Evolutionary conservation across 225 moss, liverwort and hornwort species (phyloP), one percentile per base, ranked within the genome.

Genomic region (Bryum argenteum): DNA sequence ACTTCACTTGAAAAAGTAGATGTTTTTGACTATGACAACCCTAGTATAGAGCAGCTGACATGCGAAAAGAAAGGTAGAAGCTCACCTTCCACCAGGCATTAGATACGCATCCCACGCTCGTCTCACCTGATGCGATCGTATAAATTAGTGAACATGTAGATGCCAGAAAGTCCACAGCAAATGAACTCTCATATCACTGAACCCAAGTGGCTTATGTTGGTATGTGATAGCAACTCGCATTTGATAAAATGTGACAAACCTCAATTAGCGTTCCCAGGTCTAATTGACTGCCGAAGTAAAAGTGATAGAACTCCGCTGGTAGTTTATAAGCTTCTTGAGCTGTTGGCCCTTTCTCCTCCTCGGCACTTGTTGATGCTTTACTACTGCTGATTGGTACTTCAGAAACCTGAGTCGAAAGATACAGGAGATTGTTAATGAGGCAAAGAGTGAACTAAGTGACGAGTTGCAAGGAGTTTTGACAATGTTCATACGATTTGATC

Each of bases 61-160:
- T 50, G 14, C 38, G 22, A 65, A 62, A n/a, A 51, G 1, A 21
- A 66, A 18, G 58, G 24, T 58, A 71, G 21, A 63, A 64, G 43
- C 84, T 79, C 20, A 96, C 96, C 96, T 89, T 86, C 92, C 97
- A 76, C 94, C 92, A 45, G 82, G 89, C 85, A 87, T 85, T 60
- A 98, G 89, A 80, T 91, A 98, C 26, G 88, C 87, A 78, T 98
- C 94, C 98, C 94, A 98, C 14, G 84, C 89, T 82, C 83, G 90
- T 80, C 97, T 88, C 73, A 94, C 92, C 96, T 97, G 86, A 72
- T 79, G 67, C 65, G 70, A 63, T 47, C 21, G 44, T 17, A 3
- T 18, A 43, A 21, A 38, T 43, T 58, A 67, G 66, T 54, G 28
- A 33, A 68, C 24, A 38, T 56, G 28, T 13, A 59, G 10, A 15